A percentile compares a stretch with the other conserved stretches of the same genome.
Conservation (phyloP, 495 filamentous ascomycete genomes). For the Aspergillus nanangensis region DNA sequence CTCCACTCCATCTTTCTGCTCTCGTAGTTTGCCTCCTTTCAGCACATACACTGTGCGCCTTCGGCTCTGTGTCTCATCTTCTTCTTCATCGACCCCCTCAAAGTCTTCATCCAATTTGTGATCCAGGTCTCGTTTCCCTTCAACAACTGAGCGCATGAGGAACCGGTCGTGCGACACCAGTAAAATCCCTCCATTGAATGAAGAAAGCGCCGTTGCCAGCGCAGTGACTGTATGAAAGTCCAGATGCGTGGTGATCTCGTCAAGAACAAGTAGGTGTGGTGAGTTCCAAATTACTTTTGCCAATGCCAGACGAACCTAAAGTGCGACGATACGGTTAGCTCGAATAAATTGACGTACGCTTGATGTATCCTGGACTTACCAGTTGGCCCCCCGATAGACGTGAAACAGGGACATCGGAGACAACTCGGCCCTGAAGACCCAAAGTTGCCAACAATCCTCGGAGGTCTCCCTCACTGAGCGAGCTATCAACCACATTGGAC, state of each 20-base stretch:
- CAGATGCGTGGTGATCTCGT: slow-evolving; percentile 83
- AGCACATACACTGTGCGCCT: slow-evolving; percentile 58
- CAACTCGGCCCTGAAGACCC: slow-evolving; percentile 60
- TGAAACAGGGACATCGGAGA: slow-evolving; percentile 63
- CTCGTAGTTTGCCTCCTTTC: slow-evolving; percentile 51
- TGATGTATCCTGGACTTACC: slow-evolving; percentile 18
- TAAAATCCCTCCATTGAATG: slow-evolving; percentile 66
- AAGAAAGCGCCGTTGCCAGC: slow-evolving; percentile 57
- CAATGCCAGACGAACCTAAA: slow-evolving; percentile 64
- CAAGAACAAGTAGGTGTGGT: slow-evolving; percentile 72
- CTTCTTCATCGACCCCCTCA: slow-evolving; percentile 43
- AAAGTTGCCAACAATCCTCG: slow-evolving; percentile 59
- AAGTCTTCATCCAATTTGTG: slow-evolving; percentile 46
- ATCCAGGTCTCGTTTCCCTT: slow-evolving; percentile 49
- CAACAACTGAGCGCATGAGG: slow-evolving; percentile 63
- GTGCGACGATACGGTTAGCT: too few species aligned
- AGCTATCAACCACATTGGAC: slow-evolving; percentile 36
- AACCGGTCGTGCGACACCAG: slow-evolving; percentile 76
- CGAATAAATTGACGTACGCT: too few species aligned
- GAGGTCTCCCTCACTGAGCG: slow-evolving; percentile 56
- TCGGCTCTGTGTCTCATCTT: slow-evolving; percentile 40
- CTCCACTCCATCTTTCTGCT: slow-evolving; percentile 52
- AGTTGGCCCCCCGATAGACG: slow-evolving; percentile 74
- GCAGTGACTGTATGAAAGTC: slow-evolving; percentile 73
- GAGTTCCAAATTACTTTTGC: slow-evolving; percentile 60